Evolutionary conservation across 1,139 yeast species (phyloP), one percentile per base, ranked within the genome.

Genomic region (Arxiozyma telluris): DNA sequence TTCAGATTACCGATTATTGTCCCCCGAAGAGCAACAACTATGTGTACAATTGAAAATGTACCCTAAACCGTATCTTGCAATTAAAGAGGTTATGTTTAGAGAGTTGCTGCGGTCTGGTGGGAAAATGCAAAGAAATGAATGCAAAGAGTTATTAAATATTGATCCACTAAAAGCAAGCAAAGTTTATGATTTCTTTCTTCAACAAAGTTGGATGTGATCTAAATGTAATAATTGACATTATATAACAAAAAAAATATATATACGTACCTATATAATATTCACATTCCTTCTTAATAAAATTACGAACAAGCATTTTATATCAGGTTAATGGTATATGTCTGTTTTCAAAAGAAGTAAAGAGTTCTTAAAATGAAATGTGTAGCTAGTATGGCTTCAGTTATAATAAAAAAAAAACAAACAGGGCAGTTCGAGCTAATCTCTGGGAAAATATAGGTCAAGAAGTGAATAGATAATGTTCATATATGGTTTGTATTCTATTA

Each of bases 11-110:
- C 91, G 88, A 50, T 73, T 93, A 54, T 73, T 93, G 54, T 85
- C 95, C 1, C 81, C 83, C 27, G 96, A 87, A 58, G 99, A 93
- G 68, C 93, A 86, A 67, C 83, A 81, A 56, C 72, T 94, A 48
- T 94, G 98, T 72, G 78, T 91, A 5, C 87, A 84, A 50, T 75
- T 93, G 58, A 81, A 96, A 59, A 84, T 94, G 15, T 72, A 87
- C 57, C 98, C 99, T 15, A 93, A 93, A 67, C 96, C 98, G 1
- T 93, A 91, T 66, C 74, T 94, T 59, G 96, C 96, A 2, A 88
- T 93, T 59, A 93, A 93, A 67, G 96, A 89, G 67, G 84, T 90
- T n/a, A 72, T 93, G 55, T 89, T 93, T 76, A 81, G 94, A 62
- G 97, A 91, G 66, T 82, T 95, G 34, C 75, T 91, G 44, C 82